phyloP scores from a whole-genome alignment of 116 monocot species.

The Phalaenopsis hybrid region DNA sequence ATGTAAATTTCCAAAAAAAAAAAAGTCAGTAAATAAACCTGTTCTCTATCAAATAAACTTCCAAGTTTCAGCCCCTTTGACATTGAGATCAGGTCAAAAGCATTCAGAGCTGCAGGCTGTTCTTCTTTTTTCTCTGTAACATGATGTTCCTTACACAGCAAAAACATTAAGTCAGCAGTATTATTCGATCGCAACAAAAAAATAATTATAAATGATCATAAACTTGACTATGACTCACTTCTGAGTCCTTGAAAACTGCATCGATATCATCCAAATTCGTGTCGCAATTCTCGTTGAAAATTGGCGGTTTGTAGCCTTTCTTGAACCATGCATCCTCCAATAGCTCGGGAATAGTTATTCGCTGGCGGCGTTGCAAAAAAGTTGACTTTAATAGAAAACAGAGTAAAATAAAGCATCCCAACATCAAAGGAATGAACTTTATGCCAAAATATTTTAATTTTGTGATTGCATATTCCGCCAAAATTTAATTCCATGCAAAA shows the following conservation, averaged over 20 bases:
- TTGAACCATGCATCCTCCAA: constrained; percentile 89
- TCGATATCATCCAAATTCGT: constrained; percentile 72
- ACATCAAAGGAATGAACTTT: too few relatives aligned
- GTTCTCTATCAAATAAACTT: constrained; percentile 69
- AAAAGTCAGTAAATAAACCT: constrained; percentile 27
- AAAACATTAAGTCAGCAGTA: background rate
- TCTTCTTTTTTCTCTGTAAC: constrained; percentile 60
- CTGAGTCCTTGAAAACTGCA: constrained; percentile 67
- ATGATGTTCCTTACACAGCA: constrained; percentile 49
- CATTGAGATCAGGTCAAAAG: constrained; percentile 94
- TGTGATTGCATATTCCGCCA: too few relatives aligned
- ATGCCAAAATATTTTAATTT: too few relatives aligned
- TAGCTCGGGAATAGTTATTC: constrained; percentile 69
- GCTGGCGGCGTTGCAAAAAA: constrained; percentile 23
- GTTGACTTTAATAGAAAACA: background rate
- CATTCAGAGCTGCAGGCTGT: constrained; percentile 74
- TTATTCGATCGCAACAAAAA: background rate
- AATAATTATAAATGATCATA: constrained; percentile 3
- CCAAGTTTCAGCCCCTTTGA: constrained; percentile 80
- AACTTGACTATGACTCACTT: constrained; percentile 41
- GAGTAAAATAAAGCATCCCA: background rate
- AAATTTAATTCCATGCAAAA: background rate
- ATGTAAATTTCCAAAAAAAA: too few relatives aligned
- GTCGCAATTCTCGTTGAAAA: constrained; percentile 63
- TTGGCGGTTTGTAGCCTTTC: constrained; percentile 61